Conservation (phyloP, 2,329 filamentous ascomycete genomes). For the Esteya vermicola region DNA sequence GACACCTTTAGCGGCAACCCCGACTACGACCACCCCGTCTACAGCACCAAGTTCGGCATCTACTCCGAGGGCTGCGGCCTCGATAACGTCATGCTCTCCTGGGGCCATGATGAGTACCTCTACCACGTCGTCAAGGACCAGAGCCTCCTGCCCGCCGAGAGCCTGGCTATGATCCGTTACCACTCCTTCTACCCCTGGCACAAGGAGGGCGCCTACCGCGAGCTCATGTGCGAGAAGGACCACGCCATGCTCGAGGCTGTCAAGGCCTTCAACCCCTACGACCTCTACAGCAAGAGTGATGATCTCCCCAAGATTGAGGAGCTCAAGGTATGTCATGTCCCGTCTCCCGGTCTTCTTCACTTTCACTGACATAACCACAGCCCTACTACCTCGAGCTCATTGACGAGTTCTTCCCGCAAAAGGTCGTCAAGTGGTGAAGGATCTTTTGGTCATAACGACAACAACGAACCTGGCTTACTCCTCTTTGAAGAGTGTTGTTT, state of each 20-base stretch:
- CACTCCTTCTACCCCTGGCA: slow-evolving; percentile 94
- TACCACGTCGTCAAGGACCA: slow-evolving; percentile 81
- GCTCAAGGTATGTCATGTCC: slow-evolving; percentile 42
- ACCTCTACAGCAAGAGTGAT: slow-evolving; percentile 85
- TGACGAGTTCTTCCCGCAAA: slow-evolving; percentile 57
- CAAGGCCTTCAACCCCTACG: slow-evolving; percentile 79
- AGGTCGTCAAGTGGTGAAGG: slow-evolving; percentile 51
- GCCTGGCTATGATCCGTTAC: slow-evolving; percentile 83
- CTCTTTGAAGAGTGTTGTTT: background rate
- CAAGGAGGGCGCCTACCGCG: slow-evolving; percentile 60
- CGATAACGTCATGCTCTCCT: slow-evolving; percentile 78
- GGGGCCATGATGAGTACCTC: slow-evolving; percentile 81
- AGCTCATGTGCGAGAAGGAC: slow-evolving; percentile 77
- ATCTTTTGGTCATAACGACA: too few species aligned
- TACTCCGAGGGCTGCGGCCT: slow-evolving; percentile 68
- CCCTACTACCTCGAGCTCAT: slow-evolving; percentile 63
- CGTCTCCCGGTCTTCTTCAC: background rate
- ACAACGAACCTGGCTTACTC: too few species aligned
- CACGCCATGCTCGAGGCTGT: slow-evolving; percentile 68
- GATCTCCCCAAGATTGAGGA: slow-evolving; percentile 61
- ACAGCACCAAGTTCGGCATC: slow-evolving; percentile 64
- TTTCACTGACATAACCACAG: slow-evolving; percentile 20
- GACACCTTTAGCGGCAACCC: slow-evolving; percentile 66
- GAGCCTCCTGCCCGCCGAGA: slow-evolving; percentile 63
- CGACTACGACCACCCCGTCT: slow-evolving; percentile 56